Percentiles rank a stretch among this genome's conserved stretches.
Conservation (phyloP, 371 early-diverging fungal genomes). For the Coemansia sp. region DNA sequence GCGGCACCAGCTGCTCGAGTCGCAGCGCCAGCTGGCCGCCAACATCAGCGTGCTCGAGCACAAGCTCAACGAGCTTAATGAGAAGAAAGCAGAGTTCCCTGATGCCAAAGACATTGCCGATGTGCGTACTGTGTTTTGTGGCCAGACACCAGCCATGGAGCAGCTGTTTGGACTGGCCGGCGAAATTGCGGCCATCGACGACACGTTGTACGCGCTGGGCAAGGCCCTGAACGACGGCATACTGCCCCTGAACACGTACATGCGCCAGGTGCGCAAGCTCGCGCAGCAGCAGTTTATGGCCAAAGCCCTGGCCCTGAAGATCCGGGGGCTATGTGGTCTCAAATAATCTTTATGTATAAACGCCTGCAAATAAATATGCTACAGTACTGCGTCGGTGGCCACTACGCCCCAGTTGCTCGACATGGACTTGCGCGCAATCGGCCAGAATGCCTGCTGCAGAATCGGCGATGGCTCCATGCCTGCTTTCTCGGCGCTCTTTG, state of each 20-base stretch:
- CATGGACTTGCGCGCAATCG: slow-evolving; percentile 44
- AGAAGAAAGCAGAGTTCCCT: slow-evolving; percentile 53
- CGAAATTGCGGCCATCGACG: slow-evolving; percentile 87
- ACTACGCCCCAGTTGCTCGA: slow-evolving; percentile 41
- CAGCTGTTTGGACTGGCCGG: slow-evolving; percentile 86
- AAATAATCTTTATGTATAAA: not conserved
- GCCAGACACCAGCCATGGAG: slow-evolving; percentile 69
- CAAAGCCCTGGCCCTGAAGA: slow-evolving; percentile 77
- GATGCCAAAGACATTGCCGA: slow-evolving; percentile 25
- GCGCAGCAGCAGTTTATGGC: slow-evolving; percentile 87
- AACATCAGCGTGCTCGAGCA: slow-evolving; percentile 62
- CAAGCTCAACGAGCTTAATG: slow-evolving; percentile 57
- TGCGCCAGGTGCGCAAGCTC: slow-evolving; percentile 76
- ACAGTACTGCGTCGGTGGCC: slow-evolving; percentile 40
- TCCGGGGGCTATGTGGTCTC: slow-evolving; percentile 49
- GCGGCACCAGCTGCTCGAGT: slow-evolving; percentile 55
- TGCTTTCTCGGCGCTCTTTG: slow-evolving; percentile 34
- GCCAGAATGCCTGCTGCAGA: slow-evolving; percentile 50
- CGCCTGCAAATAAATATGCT: not conserved
- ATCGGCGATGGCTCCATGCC: slow-evolving; percentile 46
- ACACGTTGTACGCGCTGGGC: slow-evolving; percentile 80
- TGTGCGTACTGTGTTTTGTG: slow-evolving; percentile 55
- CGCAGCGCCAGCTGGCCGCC: slow-evolving; percentile 56
- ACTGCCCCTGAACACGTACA: slow-evolving; percentile 65
- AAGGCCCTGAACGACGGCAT: slow-evolving; percentile 72